phyloP scores from a whole-genome alignment of 2,329 filamentous ascomycete genomes.

The Westerdykella sp. region DNA sequence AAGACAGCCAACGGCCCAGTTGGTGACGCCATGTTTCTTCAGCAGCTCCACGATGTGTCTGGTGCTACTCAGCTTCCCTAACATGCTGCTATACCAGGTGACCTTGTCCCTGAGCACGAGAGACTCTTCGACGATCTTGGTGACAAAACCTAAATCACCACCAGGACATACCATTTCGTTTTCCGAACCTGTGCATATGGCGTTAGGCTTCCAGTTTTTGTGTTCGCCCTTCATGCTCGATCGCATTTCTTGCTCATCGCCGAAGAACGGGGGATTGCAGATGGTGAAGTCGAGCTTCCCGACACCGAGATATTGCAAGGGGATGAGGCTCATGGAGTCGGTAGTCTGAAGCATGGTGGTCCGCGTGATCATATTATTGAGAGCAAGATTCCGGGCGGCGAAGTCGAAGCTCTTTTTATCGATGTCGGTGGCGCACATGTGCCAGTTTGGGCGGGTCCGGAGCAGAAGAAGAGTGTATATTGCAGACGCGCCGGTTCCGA shows the following conservation, averaged over 20 bases:
- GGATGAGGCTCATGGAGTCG: constrained; percentile 53
- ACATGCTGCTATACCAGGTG: constrained; percentile 86
- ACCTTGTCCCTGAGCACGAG: constrained; percentile 54
- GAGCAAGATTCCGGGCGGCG: constrained; percentile 60
- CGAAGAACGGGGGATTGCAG: constrained; percentile 93
- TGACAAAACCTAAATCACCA: constrained; percentile 71
- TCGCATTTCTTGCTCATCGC: constrained; percentile 62
- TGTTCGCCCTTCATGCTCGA: constrained; percentile 50
- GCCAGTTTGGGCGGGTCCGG: constrained; percentile 60
- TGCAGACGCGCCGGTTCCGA: constrained; percentile 84
- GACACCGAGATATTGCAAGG: constrained; percentile 51
- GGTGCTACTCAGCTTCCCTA: constrained; percentile 71
- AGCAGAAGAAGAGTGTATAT: constrained; percentile 86
- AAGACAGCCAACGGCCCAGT: constrained; percentile 78
- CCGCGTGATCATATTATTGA: constrained; percentile 59
- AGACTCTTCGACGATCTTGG: constrained; percentile 65
- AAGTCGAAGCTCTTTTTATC: constrained; percentile 62
- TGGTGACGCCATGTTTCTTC: constrained; percentile 54
- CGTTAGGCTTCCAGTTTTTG: constrained; percentile 64
- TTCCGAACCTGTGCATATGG: constrained; percentile 68
- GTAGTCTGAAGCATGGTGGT: constrained; percentile 58
- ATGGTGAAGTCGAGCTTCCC: constrained; percentile 71
- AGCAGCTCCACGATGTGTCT: constrained; percentile 55
- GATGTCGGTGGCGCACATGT: constrained; percentile 55
- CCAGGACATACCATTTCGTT: constrained; percentile 81